Base-by-base conservation (phyloP, 1,139 yeast genomes). In the Nakaseomyces bracarensis region DNA sequence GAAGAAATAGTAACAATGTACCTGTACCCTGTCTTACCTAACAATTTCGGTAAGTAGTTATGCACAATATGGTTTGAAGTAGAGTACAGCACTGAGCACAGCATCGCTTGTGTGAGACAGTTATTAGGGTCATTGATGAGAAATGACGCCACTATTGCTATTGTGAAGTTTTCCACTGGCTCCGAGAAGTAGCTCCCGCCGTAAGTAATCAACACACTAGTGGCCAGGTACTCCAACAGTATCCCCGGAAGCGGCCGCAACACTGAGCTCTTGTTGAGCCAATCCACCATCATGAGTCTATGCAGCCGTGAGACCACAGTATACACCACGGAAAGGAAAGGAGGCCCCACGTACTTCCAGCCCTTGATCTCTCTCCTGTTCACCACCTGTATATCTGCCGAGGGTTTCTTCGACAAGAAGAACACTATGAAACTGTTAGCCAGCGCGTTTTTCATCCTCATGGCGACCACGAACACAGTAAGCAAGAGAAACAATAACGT, bases 111-210 rank as follows among this genome's bases (percentile, higher is more conserved):
- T 34, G 51, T 50, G 19, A 58, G 38, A 18, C 57, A 51, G 28
- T 57, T 55, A n/a, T 43, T 46, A 3, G 61, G 58, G 33, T 57
- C 55, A 41, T 57, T 59, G 11, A 57, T 54, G 48, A 58, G 44
- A 13, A 57, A 55, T 1, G 62, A 57, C 11, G 63, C 61, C 14
- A 57, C 37, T 3, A 58, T 52, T 4, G 61, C 49, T 26, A 56
- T 46, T 5, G 62, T 55, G 31, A 58, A 43, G 38, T 50, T 54
- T 42, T 57, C 53, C 14, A 55, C 46, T 4, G 58, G 60, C 3
- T 43, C 42, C 10, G 48, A 40, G 35, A 58, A 54, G 41, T 54
- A 52, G 7, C 43, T 44, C 9, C 48, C 49, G 15, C 53, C 57
- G 26, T 47, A 51, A 10, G 47, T 15, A 40, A 49, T 53, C 16